Evolutionary conservation across 257 asterid species (phyloP).

Genomic region (Fraxinus cuspidata): DNA sequence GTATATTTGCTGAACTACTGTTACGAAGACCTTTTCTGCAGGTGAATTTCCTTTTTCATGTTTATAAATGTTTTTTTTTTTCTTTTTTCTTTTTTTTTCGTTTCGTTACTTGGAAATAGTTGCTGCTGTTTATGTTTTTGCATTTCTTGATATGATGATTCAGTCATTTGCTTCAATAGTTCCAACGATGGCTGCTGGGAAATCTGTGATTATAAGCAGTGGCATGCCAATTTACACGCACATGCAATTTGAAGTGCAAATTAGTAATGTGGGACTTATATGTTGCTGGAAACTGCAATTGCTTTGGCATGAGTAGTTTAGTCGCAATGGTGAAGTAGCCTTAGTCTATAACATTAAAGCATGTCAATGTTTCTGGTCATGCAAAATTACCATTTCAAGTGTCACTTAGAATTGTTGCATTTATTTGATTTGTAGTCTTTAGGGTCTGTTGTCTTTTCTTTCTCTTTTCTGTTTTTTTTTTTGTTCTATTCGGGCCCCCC

Average conservation of each 20-base stretch:
- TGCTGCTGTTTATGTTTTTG: neutral
- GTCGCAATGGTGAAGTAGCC: neutral
- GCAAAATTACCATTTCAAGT: neutral
- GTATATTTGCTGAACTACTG: conserved; percentile 96
- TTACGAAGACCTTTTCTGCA: conserved; percentile 90
- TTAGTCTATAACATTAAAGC: neutral
- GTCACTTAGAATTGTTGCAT: neutral
- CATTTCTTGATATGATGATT: neutral
- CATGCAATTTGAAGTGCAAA: neutral
- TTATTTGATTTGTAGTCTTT: neutral
- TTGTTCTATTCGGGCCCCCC: neutral
- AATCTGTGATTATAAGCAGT: neutral
- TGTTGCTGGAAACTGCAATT: neutral
- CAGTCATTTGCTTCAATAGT: neutral
- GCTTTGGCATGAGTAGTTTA: neutral
- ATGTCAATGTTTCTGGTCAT: neutral
- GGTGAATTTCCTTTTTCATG: conserved; percentile 46
- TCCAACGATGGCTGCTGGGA: neutral
- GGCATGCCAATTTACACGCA: neutral
- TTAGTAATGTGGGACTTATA: neutral
- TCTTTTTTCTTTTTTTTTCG: neutral
- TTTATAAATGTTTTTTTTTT: neutral
- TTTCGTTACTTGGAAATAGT: neutral
- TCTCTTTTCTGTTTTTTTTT: neutral
- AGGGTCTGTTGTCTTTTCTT: neutral